Conservation (phyloP, 31 red algal species). For the Porphyra umbilicalis region DNA sequence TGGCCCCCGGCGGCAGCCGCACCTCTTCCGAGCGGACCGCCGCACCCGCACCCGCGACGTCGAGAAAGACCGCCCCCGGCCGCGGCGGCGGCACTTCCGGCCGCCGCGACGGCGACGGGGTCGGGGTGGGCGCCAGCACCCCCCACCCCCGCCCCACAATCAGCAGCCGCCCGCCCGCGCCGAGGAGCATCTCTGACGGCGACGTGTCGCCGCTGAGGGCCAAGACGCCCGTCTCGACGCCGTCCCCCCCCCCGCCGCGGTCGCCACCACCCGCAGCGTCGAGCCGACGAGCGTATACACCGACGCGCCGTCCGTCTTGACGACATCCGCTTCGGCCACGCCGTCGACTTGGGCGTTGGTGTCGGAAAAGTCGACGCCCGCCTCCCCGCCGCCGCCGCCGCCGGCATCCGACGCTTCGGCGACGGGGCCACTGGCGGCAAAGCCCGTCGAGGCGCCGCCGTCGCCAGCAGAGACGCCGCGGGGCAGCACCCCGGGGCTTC, state of each 20-base stretch:
- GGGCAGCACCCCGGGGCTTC: too few species aligned
- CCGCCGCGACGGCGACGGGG: conserved; percentile 1
- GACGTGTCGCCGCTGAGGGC: conserved; percentile 15
- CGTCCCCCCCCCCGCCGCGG: conserved; percentile 20
- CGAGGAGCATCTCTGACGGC: conserved; percentile 42
- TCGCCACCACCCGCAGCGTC: conserved; percentile 19
- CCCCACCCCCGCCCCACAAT: background rate
- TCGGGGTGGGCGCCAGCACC: background rate
- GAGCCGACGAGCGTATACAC: conserved; percentile 35
- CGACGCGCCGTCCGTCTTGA: conserved; percentile 58
- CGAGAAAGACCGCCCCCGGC: too few species aligned
- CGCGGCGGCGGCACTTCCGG: conserved; percentile 2
- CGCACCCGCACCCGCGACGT: background rate
- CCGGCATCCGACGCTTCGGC: background rate
- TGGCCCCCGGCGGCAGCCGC: background rate
- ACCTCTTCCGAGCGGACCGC: background rate
- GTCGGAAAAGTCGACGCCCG: conserved; percentile 30
- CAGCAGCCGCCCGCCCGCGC: conserved; percentile 13
- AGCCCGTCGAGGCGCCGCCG: too few species aligned
- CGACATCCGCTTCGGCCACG: conserved; percentile 52
- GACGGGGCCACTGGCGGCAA: too few species aligned
- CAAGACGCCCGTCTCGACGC: conserved; percentile 12
- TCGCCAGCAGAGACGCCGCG: too few species aligned
- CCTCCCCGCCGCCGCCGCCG: background rate
- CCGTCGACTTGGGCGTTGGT: conserved; percentile 50